Percentiles rank a stretch among this genome's conserved stretches.
Conservation (phyloP, 352 stramenopile genomes). For the Phytophthora syringae region DNA sequence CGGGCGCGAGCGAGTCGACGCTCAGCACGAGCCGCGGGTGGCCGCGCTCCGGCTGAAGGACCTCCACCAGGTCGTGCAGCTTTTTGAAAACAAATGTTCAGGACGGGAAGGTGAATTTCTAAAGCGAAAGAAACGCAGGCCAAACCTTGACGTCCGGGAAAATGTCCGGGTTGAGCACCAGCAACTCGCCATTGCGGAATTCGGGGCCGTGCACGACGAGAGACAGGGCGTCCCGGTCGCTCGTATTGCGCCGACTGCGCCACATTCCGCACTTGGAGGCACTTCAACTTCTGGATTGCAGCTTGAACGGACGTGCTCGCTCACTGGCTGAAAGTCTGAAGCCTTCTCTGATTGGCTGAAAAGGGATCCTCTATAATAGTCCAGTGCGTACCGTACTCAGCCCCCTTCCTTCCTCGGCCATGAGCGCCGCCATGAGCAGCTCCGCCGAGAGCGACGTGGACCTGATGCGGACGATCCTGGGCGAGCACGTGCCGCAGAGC, state of each 20-base stretch:
- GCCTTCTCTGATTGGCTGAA: slow-evolving; percentile 4
- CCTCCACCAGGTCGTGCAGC: slow-evolving; percentile 66
- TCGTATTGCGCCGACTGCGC: slow-evolving; percentile 43
- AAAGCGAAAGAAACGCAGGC: no score
- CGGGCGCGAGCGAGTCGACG: slow-evolving; percentile 63
- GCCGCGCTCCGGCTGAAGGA: slow-evolving; percentile 57
- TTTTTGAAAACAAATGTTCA: no score
- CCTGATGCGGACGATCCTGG: slow-evolving; percentile 89
- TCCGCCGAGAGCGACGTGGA: slow-evolving; percentile 73
- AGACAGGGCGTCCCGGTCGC: slow-evolving; percentile 50
- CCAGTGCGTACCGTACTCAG: no score
- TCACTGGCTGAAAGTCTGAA: slow-evolving; percentile 6
- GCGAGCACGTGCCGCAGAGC: slow-evolving; percentile 85
- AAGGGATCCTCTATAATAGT: no score
- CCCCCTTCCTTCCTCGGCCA: neutral
- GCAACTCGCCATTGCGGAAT: slow-evolving; percentile 67
- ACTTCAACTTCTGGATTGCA: neutral
- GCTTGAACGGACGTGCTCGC: neutral
- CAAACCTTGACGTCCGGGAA: slow-evolving; percentile 62
- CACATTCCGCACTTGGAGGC: slow-evolving; percentile 15
- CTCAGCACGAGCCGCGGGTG: slow-evolving; percentile 74
- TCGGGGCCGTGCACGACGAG: slow-evolving; percentile 79
- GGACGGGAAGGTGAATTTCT: no score
- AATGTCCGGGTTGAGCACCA: slow-evolving; percentile 79
- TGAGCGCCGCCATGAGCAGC: slow-evolving; percentile 26